These are phyloP conservation scores for Tuber microsphaerosporum DNA, from an alignment of 495 filamentous ascomycete species.

Conservation along the genomic window DNA sequence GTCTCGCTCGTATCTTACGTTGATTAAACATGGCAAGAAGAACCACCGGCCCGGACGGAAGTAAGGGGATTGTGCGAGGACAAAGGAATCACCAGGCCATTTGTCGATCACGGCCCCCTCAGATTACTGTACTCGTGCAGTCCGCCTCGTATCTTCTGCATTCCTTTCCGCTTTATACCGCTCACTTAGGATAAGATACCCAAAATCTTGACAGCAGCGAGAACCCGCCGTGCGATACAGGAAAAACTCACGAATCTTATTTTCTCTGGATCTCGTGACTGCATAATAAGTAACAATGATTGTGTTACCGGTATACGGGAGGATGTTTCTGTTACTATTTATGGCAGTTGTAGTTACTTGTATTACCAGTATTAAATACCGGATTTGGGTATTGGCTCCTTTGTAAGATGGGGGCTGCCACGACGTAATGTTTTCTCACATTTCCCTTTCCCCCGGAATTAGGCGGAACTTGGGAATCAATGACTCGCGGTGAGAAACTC, in stretches of 20 bases:
- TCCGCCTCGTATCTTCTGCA: background rate
- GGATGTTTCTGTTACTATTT: background rate
- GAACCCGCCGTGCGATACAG: background rate
- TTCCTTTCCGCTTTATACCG: background rate
- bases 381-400: background rate
- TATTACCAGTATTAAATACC: background rate
- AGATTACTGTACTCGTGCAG: background rate
- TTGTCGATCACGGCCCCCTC: background rate
- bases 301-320: background rate
- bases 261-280: background rate
- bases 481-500: background rate
- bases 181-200: background rate
- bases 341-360: background rate
- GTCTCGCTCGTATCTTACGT: background rate
- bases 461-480: background rate
- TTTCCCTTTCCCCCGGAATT: background rate
- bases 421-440: background rate
- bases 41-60: background rate
- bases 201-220: background rate
- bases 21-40: background rate
- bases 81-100: background rate
- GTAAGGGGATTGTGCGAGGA: background rate
- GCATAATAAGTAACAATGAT: background rate
- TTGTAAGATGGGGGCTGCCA: background rate
- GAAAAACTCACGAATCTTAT: background rate